Base-by-base conservation (phyloP, 495 filamentous ascomycete genomes). In the Lasiosphaeria hispida region DNA sequence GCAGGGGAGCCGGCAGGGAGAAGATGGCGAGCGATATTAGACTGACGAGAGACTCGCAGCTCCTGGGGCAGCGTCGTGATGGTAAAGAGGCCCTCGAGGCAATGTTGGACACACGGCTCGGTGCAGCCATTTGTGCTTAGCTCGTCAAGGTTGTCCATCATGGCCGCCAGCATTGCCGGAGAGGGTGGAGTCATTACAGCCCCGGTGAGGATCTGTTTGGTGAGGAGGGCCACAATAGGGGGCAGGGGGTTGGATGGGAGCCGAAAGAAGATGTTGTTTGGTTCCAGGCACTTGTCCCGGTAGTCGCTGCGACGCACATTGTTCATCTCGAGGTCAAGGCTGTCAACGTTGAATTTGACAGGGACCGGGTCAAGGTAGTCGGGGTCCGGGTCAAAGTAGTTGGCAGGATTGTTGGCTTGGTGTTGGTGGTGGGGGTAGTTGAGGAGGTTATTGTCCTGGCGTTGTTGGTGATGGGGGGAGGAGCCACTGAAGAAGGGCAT, bases 181-280 rank as follows among this genome's bases (percentile, higher is more conserved):
- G 49, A 14, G 34, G 10, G 49, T 14, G 49, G 49, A 36, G 49
- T 36, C n/a, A n/a, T n/a, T 9, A 18, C 33, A 18, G 49, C 14
- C n/a, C n/a, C n/a, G n/a, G n/a, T n/a, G 36, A 53, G 49, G 17
- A 53, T 39, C 10, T 39, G 34, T 33, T n/a, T n/a, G n/a, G n/a
- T n/a, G n/a, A n/a, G n/a, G n/a, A n/a, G n/a, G n/a, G n/a, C n/a
- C n/a, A n/a, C n/a, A n/a, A n/a, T n/a, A n/a, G n/a, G n/a, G n/a
- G n/a, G n/a, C n/a, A n/a, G n/a, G n/a, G n/a, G n/a, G 36, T 53
- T 36, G 49, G 49, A 53, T 14, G 49, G 49, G 49, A 53, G 49
- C 30, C 14, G 49, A 53, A 53, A 53, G 36, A 5, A 40, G 49
- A 53, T 53, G 36, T 36, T 36, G 49, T 53, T 53, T 10, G 49